phyloP scores from a whole-genome alignment of 1,284 basidiomycete genomes.

The Cryptococcus maquisensis region DNA sequence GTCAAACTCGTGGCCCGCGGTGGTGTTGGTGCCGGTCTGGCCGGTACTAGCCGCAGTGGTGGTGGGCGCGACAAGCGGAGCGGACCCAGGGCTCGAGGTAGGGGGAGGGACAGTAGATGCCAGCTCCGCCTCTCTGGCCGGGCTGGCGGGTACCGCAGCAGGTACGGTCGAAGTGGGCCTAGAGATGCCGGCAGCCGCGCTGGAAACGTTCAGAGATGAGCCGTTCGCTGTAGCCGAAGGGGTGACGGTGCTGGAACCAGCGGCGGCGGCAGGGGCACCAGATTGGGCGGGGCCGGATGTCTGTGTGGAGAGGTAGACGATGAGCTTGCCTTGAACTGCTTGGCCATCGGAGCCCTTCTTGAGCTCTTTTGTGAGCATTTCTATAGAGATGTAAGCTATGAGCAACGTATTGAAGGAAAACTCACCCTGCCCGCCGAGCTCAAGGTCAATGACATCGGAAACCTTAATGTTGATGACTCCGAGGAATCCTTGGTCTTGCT shows the following conservation, averaged over 20 bases:
- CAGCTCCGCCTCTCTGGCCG: constrained; percentile 20
- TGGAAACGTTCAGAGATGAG: constrained; percentile 32
- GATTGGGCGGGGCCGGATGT: constrained; percentile 63
- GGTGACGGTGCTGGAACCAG: constrained; percentile 11
- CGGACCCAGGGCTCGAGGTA: constrained; percentile 23
- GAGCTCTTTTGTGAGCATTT: constrained; percentile 73
- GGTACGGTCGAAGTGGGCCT: constrained; percentile 20
- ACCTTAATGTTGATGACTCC: constrained; percentile 90
- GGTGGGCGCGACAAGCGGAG: constrained; percentile 43
- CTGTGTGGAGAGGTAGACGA: constrained; percentile 79
- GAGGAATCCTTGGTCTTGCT: constrained; percentile 75
- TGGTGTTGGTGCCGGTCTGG: constrained; percentile 40
- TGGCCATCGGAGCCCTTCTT: constrained; percentile 83
- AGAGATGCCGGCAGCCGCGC: constrained; percentile 34
- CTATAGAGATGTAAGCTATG: constrained; percentile 47
- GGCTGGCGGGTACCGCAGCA: constrained; percentile 17
- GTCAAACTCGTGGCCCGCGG: constrained; percentile 67
- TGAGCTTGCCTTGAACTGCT: constrained; percentile 78
- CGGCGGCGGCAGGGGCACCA: constrained; percentile 6
- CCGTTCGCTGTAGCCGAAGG: constrained; percentile 18
- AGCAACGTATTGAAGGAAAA: constrained; percentile 15
- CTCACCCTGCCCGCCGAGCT: constrained; percentile 81
- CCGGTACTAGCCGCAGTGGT: constrained; percentile 49
- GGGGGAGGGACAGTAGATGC: constrained; percentile 30
- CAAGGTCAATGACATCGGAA: constrained; percentile 81